Conservation (phyloP, 495 filamentous ascomycete species). For the Cryomyces minteri region DNA sequence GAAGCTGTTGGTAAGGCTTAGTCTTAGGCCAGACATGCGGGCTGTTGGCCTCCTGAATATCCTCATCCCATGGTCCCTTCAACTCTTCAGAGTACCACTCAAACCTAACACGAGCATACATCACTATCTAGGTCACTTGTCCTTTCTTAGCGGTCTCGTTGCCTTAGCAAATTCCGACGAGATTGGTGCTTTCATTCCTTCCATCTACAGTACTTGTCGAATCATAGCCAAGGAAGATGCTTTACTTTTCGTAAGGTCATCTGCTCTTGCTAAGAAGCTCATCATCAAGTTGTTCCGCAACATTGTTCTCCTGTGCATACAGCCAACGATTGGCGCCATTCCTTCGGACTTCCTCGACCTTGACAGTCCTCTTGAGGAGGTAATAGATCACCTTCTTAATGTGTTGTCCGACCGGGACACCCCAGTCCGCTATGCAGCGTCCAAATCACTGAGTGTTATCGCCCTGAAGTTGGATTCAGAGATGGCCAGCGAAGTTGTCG, state of each 20-base stretch:
- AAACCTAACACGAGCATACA: slow-evolving; percentile 25
- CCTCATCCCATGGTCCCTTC: slow-evolving; percentile 49
- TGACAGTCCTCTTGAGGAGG: slow-evolving; percentile 37
- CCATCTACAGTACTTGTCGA: slow-evolving; percentile 34
- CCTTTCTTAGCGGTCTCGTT: slow-evolving; percentile 58
- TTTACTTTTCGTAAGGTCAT: slow-evolving; percentile 35
- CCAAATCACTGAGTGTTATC: slow-evolving; percentile 80
- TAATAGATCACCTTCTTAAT: slow-evolving; percentile 52
- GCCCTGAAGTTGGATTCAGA: slow-evolving; percentile 56
- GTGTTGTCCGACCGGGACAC: slow-evolving; percentile 68
- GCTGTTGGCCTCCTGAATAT: slow-evolving; percentile 45
- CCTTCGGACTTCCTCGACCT: slow-evolving; percentile 2
- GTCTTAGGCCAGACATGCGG: slow-evolving; percentile 79
- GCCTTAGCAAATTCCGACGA: slow-evolving; percentile 33
- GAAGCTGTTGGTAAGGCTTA: slow-evolving; percentile 58
- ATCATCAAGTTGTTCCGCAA: slow-evolving; percentile 69
- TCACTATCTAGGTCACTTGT: slow-evolving; percentile 52
- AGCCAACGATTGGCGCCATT: slow-evolving; percentile 17
- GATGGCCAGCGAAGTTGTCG: slow-evolving; percentile 70
- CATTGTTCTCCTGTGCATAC: slow-evolving; percentile 41
- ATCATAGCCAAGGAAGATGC: slow-evolving; percentile 23
- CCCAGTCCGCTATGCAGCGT: slow-evolving; percentile 71
- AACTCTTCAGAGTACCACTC: slow-evolving; percentile 25
- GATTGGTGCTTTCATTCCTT: slow-evolving; percentile 29
- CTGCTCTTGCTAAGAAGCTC: slow-evolving; percentile 59